Percentiles rank a stretch among this genome's conserved stretches.
Conservation (phyloP, 2,329 filamentous ascomycete species). For the Graphilbum fragrans region DNA sequence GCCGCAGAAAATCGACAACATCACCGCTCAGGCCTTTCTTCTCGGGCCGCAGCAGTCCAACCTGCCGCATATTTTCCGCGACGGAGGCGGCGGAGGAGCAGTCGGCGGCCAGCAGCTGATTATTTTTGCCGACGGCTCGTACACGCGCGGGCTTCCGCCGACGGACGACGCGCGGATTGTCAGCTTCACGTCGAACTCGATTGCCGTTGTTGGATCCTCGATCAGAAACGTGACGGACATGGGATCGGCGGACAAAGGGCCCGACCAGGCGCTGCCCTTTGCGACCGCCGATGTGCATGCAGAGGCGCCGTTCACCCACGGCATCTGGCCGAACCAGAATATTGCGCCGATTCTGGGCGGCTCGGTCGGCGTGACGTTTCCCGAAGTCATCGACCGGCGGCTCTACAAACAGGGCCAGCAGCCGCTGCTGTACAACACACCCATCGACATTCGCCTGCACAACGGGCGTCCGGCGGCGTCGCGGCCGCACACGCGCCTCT, state of each 20-base stretch:
- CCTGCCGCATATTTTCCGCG: constrained; percentile 10
- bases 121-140: constrained; percentile 10
- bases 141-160: constrained; percentile 9
- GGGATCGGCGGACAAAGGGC: not conserved
- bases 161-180: constrained; percentile 5
- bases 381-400: constrained; percentile 10
- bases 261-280: constrained; percentile 6
- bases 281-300: constrained; percentile 2
- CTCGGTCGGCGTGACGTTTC: constrained; percentile 4
- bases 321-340: constrained; percentile 11
- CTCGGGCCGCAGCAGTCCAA: constrained; percentile 10
- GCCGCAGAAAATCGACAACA: not conserved
- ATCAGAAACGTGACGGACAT: constrained; percentile 1
- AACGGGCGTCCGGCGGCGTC: constrained; percentile 1
- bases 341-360: constrained; percentile 6
- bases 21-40: constrained; percentile 3
- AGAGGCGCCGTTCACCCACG: constrained; percentile 1
- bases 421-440: constrained; percentile 9
- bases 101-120: constrained; percentile 8
- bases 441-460: constrained; percentile 6
- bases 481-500: constrained; percentile 5
- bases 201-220: constrained; percentile 4
- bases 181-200: constrained; percentile 10
- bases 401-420: constrained; percentile 4
- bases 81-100: constrained; percentile 11